Evolutionary conservation across 2,329 filamentous ascomycete genomes (phyloP).

Genomic region (Aureobasidium subglaciale): DNA sequence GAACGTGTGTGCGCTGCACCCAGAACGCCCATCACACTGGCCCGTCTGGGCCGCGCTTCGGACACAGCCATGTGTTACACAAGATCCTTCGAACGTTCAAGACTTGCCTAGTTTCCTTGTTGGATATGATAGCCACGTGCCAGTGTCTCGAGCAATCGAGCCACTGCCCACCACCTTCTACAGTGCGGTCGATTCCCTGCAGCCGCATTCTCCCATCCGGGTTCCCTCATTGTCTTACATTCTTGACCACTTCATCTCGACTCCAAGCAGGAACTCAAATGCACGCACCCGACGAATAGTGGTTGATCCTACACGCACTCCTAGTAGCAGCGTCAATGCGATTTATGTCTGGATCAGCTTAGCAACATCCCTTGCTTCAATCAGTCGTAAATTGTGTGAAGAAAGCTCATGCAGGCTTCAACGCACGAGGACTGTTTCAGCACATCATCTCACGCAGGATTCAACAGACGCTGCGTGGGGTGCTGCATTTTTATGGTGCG

Average conservation of each 20-base stretch:
- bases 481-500: slow-evolving; percentile 7
- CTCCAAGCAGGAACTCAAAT: not conserved
- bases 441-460: slow-evolving; percentile 13
- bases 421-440: slow-evolving; percentile 14
- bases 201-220: slow-evolving; percentile 6
- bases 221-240: slow-evolving; percentile 9
- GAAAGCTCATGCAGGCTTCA: slow-evolving; percentile 10
- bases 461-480: slow-evolving; percentile 8
- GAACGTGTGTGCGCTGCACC: slow-evolving; percentile 1
- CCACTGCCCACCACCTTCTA: not conserved
- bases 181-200: not conserved
- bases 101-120: not conserved
- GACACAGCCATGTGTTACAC: slow-evolving; percentile 9
- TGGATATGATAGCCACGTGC: slow-evolving; percentile 4
- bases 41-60: slow-evolving; percentile 3
- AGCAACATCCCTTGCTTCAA: slow-evolving; percentile 10
- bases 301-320: not conserved
- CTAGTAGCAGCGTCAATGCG: not conserved
- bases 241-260: slow-evolving; percentile 1
- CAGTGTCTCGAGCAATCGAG: not conserved
- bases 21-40: not conserved
- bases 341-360: slow-evolving; percentile 1
- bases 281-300: not conserved
- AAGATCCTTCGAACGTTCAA: slow-evolving; percentile 6
- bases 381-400: not conserved